A percentile compares a stretch with the other conserved stretches of the same genome.
Conservation (phyloP, 2,329 filamentous ascomycete species). For the Shiraia bambusicola region DNA sequence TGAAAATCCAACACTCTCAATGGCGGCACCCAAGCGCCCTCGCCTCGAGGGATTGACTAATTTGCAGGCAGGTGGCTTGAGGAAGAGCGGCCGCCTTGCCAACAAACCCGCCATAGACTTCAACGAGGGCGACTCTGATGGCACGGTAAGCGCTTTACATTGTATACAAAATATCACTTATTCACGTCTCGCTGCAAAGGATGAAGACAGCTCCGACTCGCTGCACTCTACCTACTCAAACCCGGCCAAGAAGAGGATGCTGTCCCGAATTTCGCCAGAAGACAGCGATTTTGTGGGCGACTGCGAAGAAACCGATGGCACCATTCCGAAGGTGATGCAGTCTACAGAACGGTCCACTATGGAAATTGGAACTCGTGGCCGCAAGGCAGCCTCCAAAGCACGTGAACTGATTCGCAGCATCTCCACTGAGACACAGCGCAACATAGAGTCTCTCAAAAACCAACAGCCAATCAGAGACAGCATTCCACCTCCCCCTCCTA, state of each 20-base stretch:
- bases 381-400: conserved; percentile 14
- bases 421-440: conserved; percentile 5
- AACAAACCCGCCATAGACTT: conserved; percentile 8
- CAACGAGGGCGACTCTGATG: conserved; percentile 6
- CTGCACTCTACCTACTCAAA: conserved; percentile 6
- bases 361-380: neutral
- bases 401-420: conserved; percentile 12
- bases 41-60: conserved; percentile 1
- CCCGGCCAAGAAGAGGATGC: conserved; percentile 14
- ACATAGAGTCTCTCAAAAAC: conserved; percentile 1
- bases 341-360: conserved; percentile 1
- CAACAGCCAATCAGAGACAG: neutral
- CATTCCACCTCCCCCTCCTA: too few species aligned
- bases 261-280: conserved; percentile 4
- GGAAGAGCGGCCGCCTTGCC: conserved; percentile 12
- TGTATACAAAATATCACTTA: neutral
- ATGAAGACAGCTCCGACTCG: conserved; percentile 7
- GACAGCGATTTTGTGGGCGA: conserved; percentile 22
- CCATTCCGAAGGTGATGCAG: too few species aligned
- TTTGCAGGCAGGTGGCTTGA: conserved; percentile 1
- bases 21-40: conserved; percentile 2
- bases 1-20: too few species aligned
- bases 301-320: too few species aligned
- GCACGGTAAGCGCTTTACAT: conserved; percentile 4
- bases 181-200: conserved; percentile 2